These are phyloP conservation scores for Coemansia furcata DNA, from an alignment of 192 early-diverging fungal genomes.

Conservation along the genomic window DNA sequence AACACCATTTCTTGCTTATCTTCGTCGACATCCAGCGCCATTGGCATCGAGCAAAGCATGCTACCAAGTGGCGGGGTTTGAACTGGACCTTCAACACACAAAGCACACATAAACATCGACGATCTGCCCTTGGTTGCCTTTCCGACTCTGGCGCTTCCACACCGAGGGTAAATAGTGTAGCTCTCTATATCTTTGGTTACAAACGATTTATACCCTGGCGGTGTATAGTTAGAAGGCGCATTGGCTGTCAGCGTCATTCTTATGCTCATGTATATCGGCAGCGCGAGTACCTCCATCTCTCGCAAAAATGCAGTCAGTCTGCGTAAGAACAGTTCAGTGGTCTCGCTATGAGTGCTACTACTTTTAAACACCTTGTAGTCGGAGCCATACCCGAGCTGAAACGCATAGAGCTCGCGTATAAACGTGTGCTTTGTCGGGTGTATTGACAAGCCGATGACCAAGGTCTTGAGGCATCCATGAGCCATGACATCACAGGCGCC, in stretches of 20 bases:
- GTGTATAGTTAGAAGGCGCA: conserved; percentile 19
- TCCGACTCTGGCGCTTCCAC: conserved; percentile 36
- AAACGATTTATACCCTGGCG: conserved; percentile 21
- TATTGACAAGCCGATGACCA: conserved; percentile 37
- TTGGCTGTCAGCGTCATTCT: conserved; percentile 12
- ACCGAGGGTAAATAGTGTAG: conserved; percentile 35
- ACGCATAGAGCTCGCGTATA: conserved; percentile 50
- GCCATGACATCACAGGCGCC: conserved; percentile 27
- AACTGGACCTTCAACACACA: conserved; percentile 40
- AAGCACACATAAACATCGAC: conserved; percentile 24
- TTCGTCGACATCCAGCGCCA: conserved; percentile 28
- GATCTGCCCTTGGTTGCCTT: conserved; percentile 7
- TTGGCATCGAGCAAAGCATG: conserved; percentile 15
- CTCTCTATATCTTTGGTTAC: background rate
- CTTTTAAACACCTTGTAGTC: background rate
- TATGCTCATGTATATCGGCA: conserved; percentile 14
- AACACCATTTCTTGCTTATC: conserved; percentile 20
- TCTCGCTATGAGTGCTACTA: background rate
- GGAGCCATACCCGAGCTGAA: conserved; percentile 18
- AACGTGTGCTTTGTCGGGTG: conserved; percentile 15
- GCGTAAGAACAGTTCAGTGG: conserved; percentile 12
- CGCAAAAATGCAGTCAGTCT: conserved; percentile 22
- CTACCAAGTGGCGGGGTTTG: conserved; percentile 35
- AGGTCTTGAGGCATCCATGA: conserved; percentile 12
- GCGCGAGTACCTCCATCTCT: conserved; percentile 42